Evolutionary conservation across 768 basidiomycete genomes (phyloP).

Genomic region (Hypholoma fasciculare): DNA sequence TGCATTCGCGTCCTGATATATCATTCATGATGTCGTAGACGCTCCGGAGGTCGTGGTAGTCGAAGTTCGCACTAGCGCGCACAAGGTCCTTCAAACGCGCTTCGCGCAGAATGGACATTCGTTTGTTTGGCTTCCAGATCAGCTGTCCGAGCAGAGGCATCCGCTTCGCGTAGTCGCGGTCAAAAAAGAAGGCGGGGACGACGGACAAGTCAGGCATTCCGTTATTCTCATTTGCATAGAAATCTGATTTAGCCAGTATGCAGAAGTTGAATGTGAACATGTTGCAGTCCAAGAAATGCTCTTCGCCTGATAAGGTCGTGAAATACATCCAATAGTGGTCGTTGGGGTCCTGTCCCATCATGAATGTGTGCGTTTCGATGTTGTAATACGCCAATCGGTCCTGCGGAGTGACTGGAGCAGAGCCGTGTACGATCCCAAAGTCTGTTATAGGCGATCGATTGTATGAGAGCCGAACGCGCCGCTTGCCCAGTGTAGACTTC

Average conservation of each 20-base stretch:
- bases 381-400: slow-evolving; percentile 25
- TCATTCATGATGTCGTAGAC: slow-evolving; percentile 29
- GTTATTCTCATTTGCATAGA: background rate
- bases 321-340: slow-evolving; percentile 54
- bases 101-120: slow-evolving; percentile 32
- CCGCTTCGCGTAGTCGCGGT: slow-evolving; percentile 12
- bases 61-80: slow-evolving; percentile 4
- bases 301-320: slow-evolving; percentile 38
- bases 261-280: slow-evolving; percentile 43
- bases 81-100: slow-evolving; percentile 15
- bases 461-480: slow-evolving; percentile 35
- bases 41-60: slow-evolving; percentile 3
- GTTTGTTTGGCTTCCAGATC: slow-evolving; percentile 8
- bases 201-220: background rate
- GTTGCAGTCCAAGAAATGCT: slow-evolving; percentile 36
- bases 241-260: slow-evolving; percentile 7
- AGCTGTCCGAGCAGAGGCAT: slow-evolving; percentile 1
- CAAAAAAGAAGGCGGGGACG: slow-evolving; percentile 27
- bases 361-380: slow-evolving; percentile 19
- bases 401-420: slow-evolving; percentile 29
- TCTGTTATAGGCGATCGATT: slow-evolving; percentile 40
- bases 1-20: slow-evolving; percentile 24
- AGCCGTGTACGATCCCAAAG: slow-evolving; percentile 42
- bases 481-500: background rate
- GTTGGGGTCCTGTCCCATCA: slow-evolving; percentile 38